Conservation (phyloP, 2,329 filamentous ascomycete species). For the Trichophaea hybrida region DNA sequence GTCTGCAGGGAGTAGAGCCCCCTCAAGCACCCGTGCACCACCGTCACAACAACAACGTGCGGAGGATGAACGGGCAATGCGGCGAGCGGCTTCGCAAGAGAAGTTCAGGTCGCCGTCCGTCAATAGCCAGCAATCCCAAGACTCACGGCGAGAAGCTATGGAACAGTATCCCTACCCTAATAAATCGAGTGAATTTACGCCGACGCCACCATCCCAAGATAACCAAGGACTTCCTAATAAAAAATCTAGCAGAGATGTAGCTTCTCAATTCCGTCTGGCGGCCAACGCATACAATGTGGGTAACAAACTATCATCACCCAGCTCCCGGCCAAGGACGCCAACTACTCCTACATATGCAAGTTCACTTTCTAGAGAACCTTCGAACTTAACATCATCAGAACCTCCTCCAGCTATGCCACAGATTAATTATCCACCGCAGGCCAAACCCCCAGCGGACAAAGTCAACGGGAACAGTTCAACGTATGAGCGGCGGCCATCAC, state of each 20-base stretch:
- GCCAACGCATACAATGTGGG: conserved; percentile 16
- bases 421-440: conserved; percentile 12
- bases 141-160: conserved; percentile 11
- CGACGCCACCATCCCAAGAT: conserved; percentile 7
- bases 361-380: background rate
- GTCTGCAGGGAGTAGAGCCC: conserved; percentile 7
- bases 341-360: conserved; percentile 16
- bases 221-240: conserved; percentile 11
- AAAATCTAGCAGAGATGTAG: conserved; percentile 22
- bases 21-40: conserved; percentile 10
- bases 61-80: conserved; percentile 12
- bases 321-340: conserved; percentile 17
- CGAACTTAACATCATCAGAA: background rate
- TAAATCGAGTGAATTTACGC: conserved; percentile 2
- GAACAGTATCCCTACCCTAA: conserved; percentile 16
- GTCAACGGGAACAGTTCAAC: background rate
- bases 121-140: conserved; percentile 14
- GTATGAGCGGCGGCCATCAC: conserved; percentile 5
- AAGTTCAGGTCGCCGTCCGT: conserved; percentile 17
- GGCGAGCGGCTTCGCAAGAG: conserved; percentile 17
- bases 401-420: conserved; percentile 12
- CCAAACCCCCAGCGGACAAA: background rate
- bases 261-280: conserved; percentile 19
- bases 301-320: conserved; percentile 7
- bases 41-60: background rate